Evolutionary conservation across 805 yeast species (phyloP).

Genomic region (Metschnikowia lochheadii): DNA sequence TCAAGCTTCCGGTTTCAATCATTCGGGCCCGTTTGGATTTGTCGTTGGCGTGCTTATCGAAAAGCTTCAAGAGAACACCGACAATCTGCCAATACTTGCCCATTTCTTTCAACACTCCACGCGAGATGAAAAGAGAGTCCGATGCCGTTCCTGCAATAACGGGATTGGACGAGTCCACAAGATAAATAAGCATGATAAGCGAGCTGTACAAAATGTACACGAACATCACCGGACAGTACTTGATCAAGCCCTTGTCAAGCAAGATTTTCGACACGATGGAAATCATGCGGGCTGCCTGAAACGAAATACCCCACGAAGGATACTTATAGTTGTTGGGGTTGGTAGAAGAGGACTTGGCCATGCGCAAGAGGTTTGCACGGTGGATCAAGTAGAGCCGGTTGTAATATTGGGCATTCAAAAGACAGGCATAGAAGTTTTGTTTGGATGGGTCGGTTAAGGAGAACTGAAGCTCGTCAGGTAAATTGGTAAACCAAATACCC

Average conservation of each 20-base stretch:
- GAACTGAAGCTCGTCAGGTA: constrained; percentile 62
- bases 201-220: constrained; percentile 62
- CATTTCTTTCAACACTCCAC: constrained; percentile 36
- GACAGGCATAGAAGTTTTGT: constrained; percentile 55
- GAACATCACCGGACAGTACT: constrained; percentile 53
- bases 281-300: constrained; percentile 77
- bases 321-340: constrained; percentile 45
- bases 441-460: constrained; percentile 50
- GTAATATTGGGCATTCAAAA: constrained; percentile 66
- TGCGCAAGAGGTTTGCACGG: constrained; percentile 58
- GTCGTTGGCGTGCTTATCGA: constrained; percentile 41
- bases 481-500: constrained; percentile 69
- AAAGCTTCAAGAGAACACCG: constrained; percentile 31
- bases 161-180: constrained; percentile 45
- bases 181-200: constrained; percentile 67
- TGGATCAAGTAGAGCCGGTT: constrained; percentile 68
- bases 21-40: constrained; percentile 38
- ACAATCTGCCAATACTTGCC: constrained; percentile 39
- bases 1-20: constrained; percentile 35
- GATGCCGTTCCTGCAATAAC: constrained; percentile 41
- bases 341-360: constrained; percentile 40
- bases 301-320: constrained; percentile 78
- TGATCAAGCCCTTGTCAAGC: constrained; percentile 45
- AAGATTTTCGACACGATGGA: constrained; percentile 58
- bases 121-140: constrained; percentile 37